These are phyloP conservation scores for Arthromyces matolae DNA, from an alignment of 768 basidiomycete genomes.

Conservation along the genomic window DNA sequence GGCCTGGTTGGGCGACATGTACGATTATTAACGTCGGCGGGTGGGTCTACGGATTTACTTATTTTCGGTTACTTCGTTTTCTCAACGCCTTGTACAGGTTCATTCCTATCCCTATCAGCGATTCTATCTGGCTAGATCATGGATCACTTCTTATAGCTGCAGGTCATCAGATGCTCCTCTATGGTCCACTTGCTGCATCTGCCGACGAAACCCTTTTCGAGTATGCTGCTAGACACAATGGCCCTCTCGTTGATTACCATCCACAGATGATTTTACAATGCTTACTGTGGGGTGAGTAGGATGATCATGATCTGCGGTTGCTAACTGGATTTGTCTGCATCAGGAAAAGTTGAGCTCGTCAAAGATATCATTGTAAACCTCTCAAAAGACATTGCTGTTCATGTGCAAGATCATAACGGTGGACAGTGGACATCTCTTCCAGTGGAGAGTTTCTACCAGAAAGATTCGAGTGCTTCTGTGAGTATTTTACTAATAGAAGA, in stretches of 20 bases:
- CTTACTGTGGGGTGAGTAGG: constrained; percentile 73
- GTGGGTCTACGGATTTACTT: constrained; percentile 39
- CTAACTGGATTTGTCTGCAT: constrained; percentile 3
- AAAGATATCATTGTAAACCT: constrained; percentile 77
- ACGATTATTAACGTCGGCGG: constrained; percentile 64
- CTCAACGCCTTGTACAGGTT: constrained; percentile 40
- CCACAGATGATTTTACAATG: constrained; percentile 92
- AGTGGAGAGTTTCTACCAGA: constrained; percentile 52
- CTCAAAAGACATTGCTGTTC: constrained; percentile 34
- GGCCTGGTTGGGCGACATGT: constrained; percentile 75
- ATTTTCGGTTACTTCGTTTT: constrained; percentile 2
- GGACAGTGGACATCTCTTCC: constrained; percentile 48
- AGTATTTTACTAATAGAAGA: constrained; percentile 2
- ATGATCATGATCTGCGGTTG: neutral
- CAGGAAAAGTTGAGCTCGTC: constrained; percentile 85
- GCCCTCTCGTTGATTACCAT: constrained; percentile 87
- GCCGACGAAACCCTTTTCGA: constrained; percentile 63
- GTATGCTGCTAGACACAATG: constrained; percentile 77
- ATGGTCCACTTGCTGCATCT: constrained; percentile 43
- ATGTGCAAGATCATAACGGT: constrained; percentile 20
- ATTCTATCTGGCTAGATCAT: constrained; percentile 88
- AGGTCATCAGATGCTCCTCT: constrained; percentile 81
- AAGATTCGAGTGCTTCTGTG: constrained; percentile 24
- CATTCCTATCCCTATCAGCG: constrained; percentile 74
- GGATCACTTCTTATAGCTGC: constrained; percentile 81